These are phyloP conservation scores for Colletotrichum sp. DNA, from an alignment of 2,329 filamentous ascomycete genomes.

Conservation along the genomic window DNA sequence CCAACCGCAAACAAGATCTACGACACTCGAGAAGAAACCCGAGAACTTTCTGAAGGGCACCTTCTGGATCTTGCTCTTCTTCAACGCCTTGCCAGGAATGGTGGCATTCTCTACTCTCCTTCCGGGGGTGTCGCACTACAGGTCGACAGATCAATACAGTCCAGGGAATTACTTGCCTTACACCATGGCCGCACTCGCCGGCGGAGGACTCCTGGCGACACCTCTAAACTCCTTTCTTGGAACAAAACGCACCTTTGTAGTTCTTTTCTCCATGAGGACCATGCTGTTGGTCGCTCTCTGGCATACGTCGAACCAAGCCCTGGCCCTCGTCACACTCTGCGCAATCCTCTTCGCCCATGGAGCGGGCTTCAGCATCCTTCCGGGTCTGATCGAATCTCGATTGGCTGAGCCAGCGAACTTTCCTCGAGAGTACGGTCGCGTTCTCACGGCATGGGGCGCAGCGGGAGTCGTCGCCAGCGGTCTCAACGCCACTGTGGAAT, in stretches of 20 bases:
- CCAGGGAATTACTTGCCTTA: background rate
- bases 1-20: rapidly evolving
- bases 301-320: background rate
- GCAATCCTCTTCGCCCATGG: background rate
- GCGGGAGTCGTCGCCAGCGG: background rate
- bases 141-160: background rate
- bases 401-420: background rate
- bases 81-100: background rate
- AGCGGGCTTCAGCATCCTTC: background rate
- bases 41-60: background rate
- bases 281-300: background rate
- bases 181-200: background rate
- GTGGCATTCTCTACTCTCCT: background rate
- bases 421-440: background rate
- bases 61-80: background rate
- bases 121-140: background rate
- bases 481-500: background rate
- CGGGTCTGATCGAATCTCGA: background rate
- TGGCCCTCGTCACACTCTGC: background rate
- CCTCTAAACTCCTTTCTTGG: background rate
- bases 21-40: background rate
- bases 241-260: background rate
- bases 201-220: background rate
- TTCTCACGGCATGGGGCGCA: background rate
- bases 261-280: background rate